A percentile compares a stretch with the other conserved stretches of the same genome.
phyloP scores from a whole-genome alignment of 208 protist species.

The Vickermania ingenoplastis region DNA sequence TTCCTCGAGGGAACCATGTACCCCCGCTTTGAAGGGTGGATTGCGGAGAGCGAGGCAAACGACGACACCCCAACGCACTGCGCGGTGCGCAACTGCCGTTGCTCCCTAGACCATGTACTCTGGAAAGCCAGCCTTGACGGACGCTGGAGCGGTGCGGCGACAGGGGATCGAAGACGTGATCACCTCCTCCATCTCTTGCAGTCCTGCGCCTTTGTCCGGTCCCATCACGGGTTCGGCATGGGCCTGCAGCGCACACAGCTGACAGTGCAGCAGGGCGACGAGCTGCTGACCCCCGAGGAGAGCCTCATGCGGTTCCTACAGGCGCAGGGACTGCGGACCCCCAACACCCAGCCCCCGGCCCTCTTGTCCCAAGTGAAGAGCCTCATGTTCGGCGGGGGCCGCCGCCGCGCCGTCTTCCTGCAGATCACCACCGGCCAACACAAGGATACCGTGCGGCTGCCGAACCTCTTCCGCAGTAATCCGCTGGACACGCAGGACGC shows the following conservation, averaged over 20 bases:
- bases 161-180: neutral
- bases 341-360: constrained; percentile 17
- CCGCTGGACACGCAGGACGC: constrained; percentile 51
- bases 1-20: constrained; percentile 21
- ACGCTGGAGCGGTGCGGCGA: neutral
- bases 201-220: constrained; percentile 54
- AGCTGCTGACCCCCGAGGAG: constrained; percentile 52
- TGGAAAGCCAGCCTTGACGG: constrained; percentile 18
- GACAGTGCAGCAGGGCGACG: constrained; percentile 38
- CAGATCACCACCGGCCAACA: constrained; percentile 57
- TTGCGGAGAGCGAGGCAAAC: constrained; percentile 40
- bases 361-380: constrained; percentile 53
- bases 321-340: constrained; percentile 71
- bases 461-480: constrained; percentile 52
- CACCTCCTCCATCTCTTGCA: constrained; percentile 28
- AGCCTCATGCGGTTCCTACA: constrained; percentile 71
- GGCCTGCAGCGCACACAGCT: constrained; percentile 77
- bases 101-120: constrained; percentile 31
- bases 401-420: constrained; percentile 66
- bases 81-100: constrained; percentile 50
- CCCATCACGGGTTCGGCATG: constrained; percentile 77
- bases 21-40: constrained; percentile 42
- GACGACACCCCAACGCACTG: constrained; percentile 64
- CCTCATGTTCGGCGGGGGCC: constrained; percentile 53
- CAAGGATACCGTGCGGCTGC: constrained; percentile 60